Conservation (phyloP, 192 early-diverging fungal genomes). For the Coemansia javaensis region DNA sequence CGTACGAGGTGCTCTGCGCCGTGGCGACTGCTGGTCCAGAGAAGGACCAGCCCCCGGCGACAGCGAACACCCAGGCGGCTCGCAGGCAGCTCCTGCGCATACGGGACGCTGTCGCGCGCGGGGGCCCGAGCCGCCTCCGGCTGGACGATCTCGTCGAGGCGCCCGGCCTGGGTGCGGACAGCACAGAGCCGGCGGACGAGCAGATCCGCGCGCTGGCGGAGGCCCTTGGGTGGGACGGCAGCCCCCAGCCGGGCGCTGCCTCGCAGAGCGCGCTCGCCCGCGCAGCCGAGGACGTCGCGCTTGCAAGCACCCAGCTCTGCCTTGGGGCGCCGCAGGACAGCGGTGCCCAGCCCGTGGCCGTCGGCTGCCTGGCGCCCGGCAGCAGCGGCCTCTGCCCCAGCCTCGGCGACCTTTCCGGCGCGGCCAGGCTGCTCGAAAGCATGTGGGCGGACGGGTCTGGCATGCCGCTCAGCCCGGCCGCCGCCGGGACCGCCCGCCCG, state of each 20-base stretch:
- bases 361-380: not conserved
- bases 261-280: not conserved
- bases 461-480: not conserved
- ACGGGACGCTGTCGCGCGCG: too few species aligned
- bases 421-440: conserved; percentile 5
- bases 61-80: not conserved
- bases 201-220: too few species aligned
- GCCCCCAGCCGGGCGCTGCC: not conserved
- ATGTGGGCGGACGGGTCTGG: conserved; percentile 3
- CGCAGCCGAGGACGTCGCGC: conserved; percentile 14
- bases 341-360: not conserved
- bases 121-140: too few species aligned
- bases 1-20: conserved; percentile 3
- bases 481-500: too few species aligned
- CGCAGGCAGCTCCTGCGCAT: too few species aligned
- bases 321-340: not conserved
- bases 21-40: not conserved
- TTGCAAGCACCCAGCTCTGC: not conserved
- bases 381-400: not conserved
- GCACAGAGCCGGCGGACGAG: too few species aligned
- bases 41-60: not conserved
- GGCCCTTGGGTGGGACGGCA: too few species aligned
- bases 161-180: too few species aligned
- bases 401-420: not conserved
- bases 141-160: too few species aligned